Evolutionary conservation across 2,329 filamentous ascomycete genomes (phyloP).

Genomic region (Ceratocystis colombiana): DNA sequence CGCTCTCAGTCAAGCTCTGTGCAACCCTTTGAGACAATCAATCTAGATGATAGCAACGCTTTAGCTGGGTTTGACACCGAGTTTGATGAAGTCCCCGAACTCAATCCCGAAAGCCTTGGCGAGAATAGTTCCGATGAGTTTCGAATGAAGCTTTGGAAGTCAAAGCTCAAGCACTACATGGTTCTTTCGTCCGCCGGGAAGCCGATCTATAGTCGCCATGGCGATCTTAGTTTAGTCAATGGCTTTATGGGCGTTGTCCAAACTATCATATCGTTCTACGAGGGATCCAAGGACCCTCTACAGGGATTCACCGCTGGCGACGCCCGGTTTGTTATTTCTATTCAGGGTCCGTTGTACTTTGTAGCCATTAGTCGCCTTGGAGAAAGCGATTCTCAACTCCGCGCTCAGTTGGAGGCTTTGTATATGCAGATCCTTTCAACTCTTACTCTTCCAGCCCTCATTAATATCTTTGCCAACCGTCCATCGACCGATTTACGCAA

Average conservation of each 20-base stretch:
- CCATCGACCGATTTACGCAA: conserved; percentile 90
- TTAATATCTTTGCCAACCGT: conserved; percentile 75
- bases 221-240: conserved; percentile 80
- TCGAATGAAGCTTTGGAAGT: conserved; percentile 67
- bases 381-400: conserved; percentile 84
- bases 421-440: conserved; percentile 99
- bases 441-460: conserved; percentile 75
- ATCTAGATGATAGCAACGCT: conserved; percentile 39
- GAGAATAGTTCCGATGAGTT: conserved; percentile 42
- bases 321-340: conserved; percentile 74
- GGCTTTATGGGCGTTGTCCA: conserved; percentile 91
- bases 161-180: conserved; percentile 93
- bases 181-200: conserved; percentile 94
- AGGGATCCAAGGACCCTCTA: conserved; percentile 65
- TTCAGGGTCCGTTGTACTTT: conserved; percentile 79
- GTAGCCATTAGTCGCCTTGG: conserved; percentile 84
- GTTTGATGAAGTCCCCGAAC: conserved; percentile 62
- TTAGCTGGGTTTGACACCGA: conserved; percentile 63
- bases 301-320: conserved; percentile 78
- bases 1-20: conserved; percentile 51
- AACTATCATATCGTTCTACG: conserved; percentile 95
- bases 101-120: conserved; percentile 26
- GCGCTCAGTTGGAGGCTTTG: conserved; percentile 77
- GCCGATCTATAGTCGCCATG: conserved; percentile 92
- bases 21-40: conserved; percentile 50